Percentiles rank a stretch among this genome's conserved stretches.
Evolutionary conservation across 345 rosid species (phyloP).

Genomic region (Hibiscus tridactylites): DNA sequence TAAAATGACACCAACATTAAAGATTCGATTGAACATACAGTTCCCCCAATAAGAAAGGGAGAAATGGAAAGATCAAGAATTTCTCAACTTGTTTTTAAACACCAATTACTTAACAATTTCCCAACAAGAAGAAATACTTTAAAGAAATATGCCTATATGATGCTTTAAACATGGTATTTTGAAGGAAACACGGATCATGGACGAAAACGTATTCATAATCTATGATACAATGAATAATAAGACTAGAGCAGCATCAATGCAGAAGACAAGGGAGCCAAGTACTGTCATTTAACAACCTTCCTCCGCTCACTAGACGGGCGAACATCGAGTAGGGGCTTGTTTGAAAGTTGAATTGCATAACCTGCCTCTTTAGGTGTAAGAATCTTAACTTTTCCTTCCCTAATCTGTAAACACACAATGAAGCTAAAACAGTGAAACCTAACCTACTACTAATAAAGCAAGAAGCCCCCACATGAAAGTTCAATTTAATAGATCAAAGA

Average conservation of each 20-base stretch:
- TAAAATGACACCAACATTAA: background rate
- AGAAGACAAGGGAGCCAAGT: too few relatives aligned
- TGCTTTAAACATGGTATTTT: background rate
- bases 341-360: conserved; percentile 78
- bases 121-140: background rate
- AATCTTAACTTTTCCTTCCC: conserved; percentile 76
- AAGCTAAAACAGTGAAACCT: background rate
- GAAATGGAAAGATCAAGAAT: too few relatives aligned
- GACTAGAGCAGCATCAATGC: too few relatives aligned
- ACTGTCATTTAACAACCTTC: conserved; percentile 35
- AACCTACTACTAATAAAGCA: conserved; percentile 6
- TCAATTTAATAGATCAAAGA: background rate
- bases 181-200: background rate
- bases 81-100: too few relatives aligned
- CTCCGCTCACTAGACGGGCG: conserved; percentile 64
- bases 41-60: too few relatives aligned
- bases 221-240: too few relatives aligned
- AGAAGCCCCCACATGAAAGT: conserved; percentile 5
- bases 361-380: conserved; percentile 85
- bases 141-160: background rate
- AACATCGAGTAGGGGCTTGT: conserved; percentile 74
- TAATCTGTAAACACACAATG: conserved; percentile 39
- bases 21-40: too few relatives aligned
- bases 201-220: background rate
- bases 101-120: background rate